Conservation (phyloP, 1,139 yeast species). For the Wickerhamomyces sp. region DNA sequence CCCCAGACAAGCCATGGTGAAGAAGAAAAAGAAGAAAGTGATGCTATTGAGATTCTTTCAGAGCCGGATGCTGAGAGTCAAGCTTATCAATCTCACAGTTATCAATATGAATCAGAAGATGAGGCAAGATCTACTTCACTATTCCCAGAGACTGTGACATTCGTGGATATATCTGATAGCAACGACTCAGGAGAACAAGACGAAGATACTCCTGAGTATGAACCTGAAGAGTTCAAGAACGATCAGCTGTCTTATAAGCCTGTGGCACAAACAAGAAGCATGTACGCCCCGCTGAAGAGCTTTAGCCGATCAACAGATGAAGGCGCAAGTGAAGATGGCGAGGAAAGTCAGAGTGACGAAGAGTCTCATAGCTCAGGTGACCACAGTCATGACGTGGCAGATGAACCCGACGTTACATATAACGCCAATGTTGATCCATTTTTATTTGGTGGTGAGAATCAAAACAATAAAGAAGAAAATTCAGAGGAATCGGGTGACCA, state of each 20-base stretch:
- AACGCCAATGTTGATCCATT: no score
- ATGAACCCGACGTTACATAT: no score
- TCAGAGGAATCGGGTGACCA: no score
- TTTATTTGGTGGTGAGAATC: no score
- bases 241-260: conserved; percentile 8
- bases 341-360: neutral
- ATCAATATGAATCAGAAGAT: conserved; percentile 1
- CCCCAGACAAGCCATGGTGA: neutral
- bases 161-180: conserved; percentile 11
- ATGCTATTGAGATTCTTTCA: neutral
- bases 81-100: conserved; percentile 10
- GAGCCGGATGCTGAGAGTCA: conserved; percentile 5
- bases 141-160: conserved; percentile 6
- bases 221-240: conserved; percentile 4
- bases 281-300: conserved; percentile 1
- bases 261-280: conserved; percentile 13
- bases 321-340: neutral
- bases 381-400: no score
- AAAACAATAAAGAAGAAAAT: no score
- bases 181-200: conserved; percentile 9
- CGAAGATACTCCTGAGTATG: conserved; percentile 3
- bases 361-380: no score
- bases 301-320: no score
- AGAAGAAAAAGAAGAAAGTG: neutral
- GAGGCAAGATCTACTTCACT: conserved; percentile 7